Base-by-base conservation (phyloP, 2,329 filamentous ascomycete genomes). In the Chaetomiaceae sp. region DNA sequence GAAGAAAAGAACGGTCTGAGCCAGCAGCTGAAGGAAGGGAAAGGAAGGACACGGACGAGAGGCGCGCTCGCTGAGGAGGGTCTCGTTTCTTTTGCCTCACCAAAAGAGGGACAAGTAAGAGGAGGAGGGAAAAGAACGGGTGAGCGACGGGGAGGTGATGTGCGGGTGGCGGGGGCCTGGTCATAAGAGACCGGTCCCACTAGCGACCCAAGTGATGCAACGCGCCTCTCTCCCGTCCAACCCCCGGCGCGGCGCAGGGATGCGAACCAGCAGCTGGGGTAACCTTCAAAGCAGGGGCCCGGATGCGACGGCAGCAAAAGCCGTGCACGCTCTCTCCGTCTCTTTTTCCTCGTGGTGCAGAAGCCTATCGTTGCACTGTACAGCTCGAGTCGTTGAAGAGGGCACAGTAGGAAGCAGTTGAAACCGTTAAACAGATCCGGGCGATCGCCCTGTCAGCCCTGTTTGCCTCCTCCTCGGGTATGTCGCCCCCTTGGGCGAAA, bases 1-100 rank as follows among this genome's bases (percentile, higher is more conserved):
- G 62, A 63, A 67, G 60, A 68, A 73, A 70, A 66, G 68, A 73
- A 65, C 59, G 67, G 69, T 76, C 76, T 79, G 76, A 79, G 68
- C 76, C 76, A 81, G 78, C 76, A 79, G 77, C 65, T 55, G 56
- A 64, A 62, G 22, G 22, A 9, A 62, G 55, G 63, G 61, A 71
- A 69, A 63, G 61, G 64, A 66, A 63, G 59, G 60, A 64, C 64
- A 52, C 58, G 59, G 62, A 59, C 63, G 59, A 60, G 60, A 60
- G 56, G 63, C 62, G n/a, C n/a, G 61, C 63, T 62, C 58, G 59
- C 56, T 54, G 58, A 52, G 58, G 56, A 60, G 60, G n/a, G 54
- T 55, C 60, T 64, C 64, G 61, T 65, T 65, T 67, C 65, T 70
- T 70, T 68, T 64, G 68, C 68, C 67, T 69, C 64, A 64, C 66